Evolutionary conservation across 2,329 filamentous ascomycete species (phyloP).

Genomic region (Cylindrodendrum hubeiense): DNA sequence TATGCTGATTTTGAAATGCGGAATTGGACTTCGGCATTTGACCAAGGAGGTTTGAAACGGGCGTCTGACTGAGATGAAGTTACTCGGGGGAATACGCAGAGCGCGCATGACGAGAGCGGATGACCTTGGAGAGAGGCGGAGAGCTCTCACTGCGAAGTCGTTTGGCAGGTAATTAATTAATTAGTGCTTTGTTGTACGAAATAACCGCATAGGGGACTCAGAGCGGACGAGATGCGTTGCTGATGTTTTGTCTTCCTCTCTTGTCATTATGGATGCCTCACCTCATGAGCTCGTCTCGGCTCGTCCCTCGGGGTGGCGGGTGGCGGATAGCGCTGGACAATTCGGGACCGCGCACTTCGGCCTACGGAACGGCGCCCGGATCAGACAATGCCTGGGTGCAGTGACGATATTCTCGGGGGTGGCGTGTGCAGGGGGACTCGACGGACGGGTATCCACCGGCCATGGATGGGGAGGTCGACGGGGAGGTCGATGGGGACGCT

Average conservation of each 20-base stretch:
- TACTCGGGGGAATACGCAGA: background rate
- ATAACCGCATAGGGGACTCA: background rate
- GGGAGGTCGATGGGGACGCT: conserved; percentile 2
- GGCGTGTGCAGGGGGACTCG: conserved; percentile 23
- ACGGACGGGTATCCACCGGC: conserved; percentile 12
- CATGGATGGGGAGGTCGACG: conserved; percentile 15
- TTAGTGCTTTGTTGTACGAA: background rate
- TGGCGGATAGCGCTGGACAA: background rate
- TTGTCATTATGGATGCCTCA: background rate
- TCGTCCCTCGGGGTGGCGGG: background rate
- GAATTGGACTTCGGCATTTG: conserved; percentile 14
- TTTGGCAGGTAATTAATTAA: too few relatives aligned
- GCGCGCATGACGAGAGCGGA: background rate
- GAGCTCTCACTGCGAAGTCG: too few relatives aligned
- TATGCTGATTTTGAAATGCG: conserved; percentile 11
- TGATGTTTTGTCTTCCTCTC: background rate
- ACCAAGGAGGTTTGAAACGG: background rate
- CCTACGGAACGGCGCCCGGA: conserved; percentile 10
- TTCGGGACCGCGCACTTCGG: conserved; percentile 19
- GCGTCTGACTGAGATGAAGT: background rate
- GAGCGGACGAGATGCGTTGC: background rate
- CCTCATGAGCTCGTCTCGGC: background rate
- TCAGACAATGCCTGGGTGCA: conserved; percentile 26
- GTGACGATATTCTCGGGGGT: conserved; percentile 36
- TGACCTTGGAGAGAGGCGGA: background rate